These are phyloP conservation scores for Didymella pomorum DNA, from an alignment of 2,329 filamentous ascomycete species.

Conservation along the genomic window DNA sequence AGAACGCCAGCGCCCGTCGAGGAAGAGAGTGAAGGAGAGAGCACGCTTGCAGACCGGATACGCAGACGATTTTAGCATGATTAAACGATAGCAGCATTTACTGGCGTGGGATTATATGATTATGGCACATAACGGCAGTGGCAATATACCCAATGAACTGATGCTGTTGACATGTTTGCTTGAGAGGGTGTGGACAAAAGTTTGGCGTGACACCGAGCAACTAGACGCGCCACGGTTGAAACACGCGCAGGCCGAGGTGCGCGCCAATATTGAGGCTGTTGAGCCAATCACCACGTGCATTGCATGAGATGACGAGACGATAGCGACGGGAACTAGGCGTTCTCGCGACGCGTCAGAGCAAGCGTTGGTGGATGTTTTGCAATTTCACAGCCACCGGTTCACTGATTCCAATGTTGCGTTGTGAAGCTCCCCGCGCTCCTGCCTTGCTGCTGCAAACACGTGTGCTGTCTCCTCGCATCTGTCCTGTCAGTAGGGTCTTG, in stretches of 20 bases:
- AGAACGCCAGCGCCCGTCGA: constrained; percentile 75
- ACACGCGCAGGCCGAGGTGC: constrained; percentile 1
- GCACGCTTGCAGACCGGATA: constrained; percentile 38
- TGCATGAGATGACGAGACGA: constrained; percentile 20
- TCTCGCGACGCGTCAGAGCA: constrained; percentile 17
- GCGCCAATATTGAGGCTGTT: constrained; percentile 15
- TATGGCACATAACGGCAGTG: constrained; percentile 34
- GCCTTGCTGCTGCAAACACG: constrained; percentile 27
- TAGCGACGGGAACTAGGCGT: constrained; percentile 18
- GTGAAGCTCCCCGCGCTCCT: constrained; percentile 6
- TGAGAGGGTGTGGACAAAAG: too few species aligned
- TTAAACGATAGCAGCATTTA: neutral
- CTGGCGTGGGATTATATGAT: constrained; percentile 22
- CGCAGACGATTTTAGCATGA: constrained; percentile 31
- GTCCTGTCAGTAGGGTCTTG: neutral
- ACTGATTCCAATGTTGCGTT: constrained; percentile 1
- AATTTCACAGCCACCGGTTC: constrained; percentile 1
- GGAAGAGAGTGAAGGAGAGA: constrained; percentile 56
- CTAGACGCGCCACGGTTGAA: neutral
- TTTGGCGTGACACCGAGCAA: neutral
- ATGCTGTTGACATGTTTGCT: constrained; percentile 9
- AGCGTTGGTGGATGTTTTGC: constrained; percentile 5
- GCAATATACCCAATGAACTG: constrained; percentile 34
- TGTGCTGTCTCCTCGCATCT: neutral
- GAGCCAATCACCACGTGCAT: constrained; percentile 21